Evolutionary conservation across 2,329 filamentous ascomycete species (phyloP).

Genomic region (Fonsecaea erecta): DNA sequence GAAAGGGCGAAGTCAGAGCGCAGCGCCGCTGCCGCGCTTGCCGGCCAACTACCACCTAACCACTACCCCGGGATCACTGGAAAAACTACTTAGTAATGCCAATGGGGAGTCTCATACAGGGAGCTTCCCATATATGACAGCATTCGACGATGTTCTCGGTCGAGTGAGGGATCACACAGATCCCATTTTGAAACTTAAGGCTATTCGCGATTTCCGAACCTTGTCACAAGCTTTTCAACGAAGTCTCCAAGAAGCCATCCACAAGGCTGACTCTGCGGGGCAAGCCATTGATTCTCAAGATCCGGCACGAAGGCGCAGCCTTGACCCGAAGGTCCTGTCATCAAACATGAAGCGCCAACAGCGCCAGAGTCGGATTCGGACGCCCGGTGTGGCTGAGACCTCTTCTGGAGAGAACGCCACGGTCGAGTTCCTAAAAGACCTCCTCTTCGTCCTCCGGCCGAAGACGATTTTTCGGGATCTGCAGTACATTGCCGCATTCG

Average conservation of each 20-base stretch:
- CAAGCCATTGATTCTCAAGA: background rate
- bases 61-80: slow-evolving; percentile 3
- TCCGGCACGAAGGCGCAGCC: slow-evolving; percentile 30
- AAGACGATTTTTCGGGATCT: slow-evolving; percentile 81
- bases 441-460: slow-evolving; percentile 74
- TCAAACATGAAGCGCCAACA: slow-evolving; percentile 18
- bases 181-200: slow-evolving; percentile 81
- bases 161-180: slow-evolving; percentile 91
- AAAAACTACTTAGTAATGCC: background rate
- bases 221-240: slow-evolving; percentile 67
- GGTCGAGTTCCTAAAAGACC: slow-evolving; percentile 66
- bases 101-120: background rate
- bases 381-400: background rate
- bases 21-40: slow-evolving; percentile 1
- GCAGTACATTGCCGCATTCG: slow-evolving; percentile 70
- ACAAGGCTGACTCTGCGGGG: background rate
- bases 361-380: slow-evolving; percentile 31
- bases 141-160: slow-evolving; percentile 64
- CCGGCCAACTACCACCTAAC: background rate
- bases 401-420: slow-evolving; percentile 24
- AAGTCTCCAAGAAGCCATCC: slow-evolving; percentile 1
- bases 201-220: slow-evolving; percentile 79
- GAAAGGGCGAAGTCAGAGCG: slow-evolving; percentile 24
- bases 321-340: slow-evolving; percentile 25
- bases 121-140: slow-evolving; percentile 23